phyloP scores from a whole-genome alignment of 768 basidiomycete species.

The Pisolithus orientalis region DNA sequence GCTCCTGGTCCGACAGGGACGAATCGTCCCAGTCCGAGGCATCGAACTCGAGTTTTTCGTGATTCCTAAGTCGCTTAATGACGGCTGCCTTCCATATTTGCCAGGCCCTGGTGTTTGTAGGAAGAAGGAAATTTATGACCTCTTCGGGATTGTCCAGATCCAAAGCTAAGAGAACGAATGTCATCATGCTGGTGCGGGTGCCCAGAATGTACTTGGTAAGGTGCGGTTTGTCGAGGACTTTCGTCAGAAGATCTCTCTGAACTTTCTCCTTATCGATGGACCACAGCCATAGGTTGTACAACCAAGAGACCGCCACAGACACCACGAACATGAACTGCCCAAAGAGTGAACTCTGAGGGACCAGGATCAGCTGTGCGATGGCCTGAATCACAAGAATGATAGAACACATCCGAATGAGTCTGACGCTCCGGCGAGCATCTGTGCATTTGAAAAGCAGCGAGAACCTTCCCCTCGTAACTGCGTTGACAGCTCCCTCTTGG shows the following conservation, averaged over 20 bases:
- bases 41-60: not conserved
- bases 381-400: slow-evolving; percentile 23
- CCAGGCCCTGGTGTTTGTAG: not conserved
- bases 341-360: slow-evolving; percentile 26
- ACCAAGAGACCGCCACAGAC: slow-evolving; percentile 29
- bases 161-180: slow-evolving; percentile 1
- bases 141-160: not conserved
- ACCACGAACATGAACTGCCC: slow-evolving; percentile 31
- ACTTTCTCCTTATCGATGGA: slow-evolving; percentile 23
- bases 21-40: not conserved
- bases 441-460: slow-evolving; percentile 7
- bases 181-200: not conserved
- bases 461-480: slow-evolving; percentile 25
- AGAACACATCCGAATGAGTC: slow-evolving; percentile 16
- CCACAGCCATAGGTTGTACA: slow-evolving; percentile 25
- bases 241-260: slow-evolving; percentile 15
- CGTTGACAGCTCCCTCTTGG: slow-evolving; percentile 19
- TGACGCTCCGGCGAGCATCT: not conserved
- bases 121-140: not conserved
- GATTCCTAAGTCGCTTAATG: not conserved
- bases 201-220: not conserved
- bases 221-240: not conserved
- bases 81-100: not conserved
- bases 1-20: not conserved
- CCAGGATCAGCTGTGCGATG: slow-evolving; percentile 25